A percentile compares a stretch with the other conserved stretches of the same genome.
These are phyloP conservation scores for Scopulariopsis brevicaulis DNA, from an alignment of 2,329 filamentous ascomycete genomes.

Conservation along the genomic window DNA sequence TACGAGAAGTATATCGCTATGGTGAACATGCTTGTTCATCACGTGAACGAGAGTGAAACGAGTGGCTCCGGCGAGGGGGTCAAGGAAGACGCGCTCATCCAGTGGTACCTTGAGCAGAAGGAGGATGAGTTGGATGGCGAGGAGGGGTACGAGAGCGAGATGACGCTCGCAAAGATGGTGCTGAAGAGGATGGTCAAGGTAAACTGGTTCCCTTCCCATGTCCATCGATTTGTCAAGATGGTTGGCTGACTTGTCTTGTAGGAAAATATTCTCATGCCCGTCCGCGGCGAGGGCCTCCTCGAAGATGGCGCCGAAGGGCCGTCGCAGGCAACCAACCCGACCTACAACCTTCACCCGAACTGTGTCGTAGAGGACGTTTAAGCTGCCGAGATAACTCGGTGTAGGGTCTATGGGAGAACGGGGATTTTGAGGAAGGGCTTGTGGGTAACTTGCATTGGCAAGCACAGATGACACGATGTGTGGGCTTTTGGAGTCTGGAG, in stretches of 20 bases:
- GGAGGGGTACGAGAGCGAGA: slow-evolving; percentile 70
- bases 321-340: slow-evolving; percentile 32
- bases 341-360: slow-evolving; percentile 92
- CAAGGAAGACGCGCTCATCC: slow-evolving; percentile 66
- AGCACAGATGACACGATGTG: background rate
- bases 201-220: slow-evolving; percentile 19
- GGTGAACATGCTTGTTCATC: slow-evolving; percentile 72
- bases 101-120: slow-evolving; percentile 88
- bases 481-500: background rate
- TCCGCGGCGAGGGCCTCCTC: slow-evolving; percentile 49
- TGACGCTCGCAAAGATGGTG: slow-evolving; percentile 67
- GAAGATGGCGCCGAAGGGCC: slow-evolving; percentile 32
- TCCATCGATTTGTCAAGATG: background rate
- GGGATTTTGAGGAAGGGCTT: background rate
- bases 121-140: slow-evolving; percentile 73
- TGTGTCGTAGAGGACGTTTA: slow-evolving; percentile 60
- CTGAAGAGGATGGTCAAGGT: slow-evolving; percentile 95
- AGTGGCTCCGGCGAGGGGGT: slow-evolving; percentile 64
- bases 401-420: background rate
- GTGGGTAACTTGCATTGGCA: background rate
- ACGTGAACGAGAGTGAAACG: slow-evolving; percentile 73
- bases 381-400: slow-evolving; percentile 15
- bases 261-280: slow-evolving; percentile 81
- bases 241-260: slow-evolving; percentile 29
- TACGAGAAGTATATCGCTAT: slow-evolving; percentile 93